Percentiles rank a stretch among this genome's conserved stretches.
Conservation (phyloP, 1,284 basidiomycete genomes). For the Cutaneotrichosporon spelunceum region DNA sequence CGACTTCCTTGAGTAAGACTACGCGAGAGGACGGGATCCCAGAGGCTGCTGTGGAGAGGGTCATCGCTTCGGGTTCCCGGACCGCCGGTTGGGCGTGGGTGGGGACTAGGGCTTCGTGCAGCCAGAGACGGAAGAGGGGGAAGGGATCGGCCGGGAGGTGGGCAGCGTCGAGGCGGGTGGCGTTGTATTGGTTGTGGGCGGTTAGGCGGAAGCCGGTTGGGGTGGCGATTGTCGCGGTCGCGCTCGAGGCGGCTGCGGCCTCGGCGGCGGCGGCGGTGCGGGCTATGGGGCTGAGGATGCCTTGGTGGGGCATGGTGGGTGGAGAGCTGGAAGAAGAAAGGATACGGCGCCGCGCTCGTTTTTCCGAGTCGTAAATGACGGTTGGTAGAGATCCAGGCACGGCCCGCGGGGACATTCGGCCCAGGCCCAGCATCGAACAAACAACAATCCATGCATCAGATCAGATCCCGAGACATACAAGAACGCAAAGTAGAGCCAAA, state of each 20-base stretch:
- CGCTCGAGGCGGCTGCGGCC: not conserved
- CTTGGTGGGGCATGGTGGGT: not conserved
- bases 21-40: constrained; percentile 82
- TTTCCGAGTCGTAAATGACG: no score
- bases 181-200: constrained; percentile 70
- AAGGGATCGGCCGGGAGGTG: constrained; percentile 66
- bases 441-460: not conserved
- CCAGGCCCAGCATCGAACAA: not conserved
- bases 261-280: not conserved
- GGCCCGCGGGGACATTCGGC: no score
- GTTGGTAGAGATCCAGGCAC: no score
- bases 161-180: constrained; percentile 62
- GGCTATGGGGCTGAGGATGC: not conserved
- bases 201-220: constrained; percentile 55
- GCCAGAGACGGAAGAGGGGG: constrained; percentile 79
- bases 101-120: constrained; percentile 59
- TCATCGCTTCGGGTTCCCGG: constrained; percentile 81
- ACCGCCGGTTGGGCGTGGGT: constrained; percentile 54
- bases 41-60: constrained; percentile 68
- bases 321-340: no score
- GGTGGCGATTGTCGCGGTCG: constrained; percentile 11
- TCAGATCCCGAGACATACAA: not conserved
- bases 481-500: not conserved
- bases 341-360: no score
- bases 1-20: constrained; percentile 87